phyloP scores from a whole-genome alignment of 257 asterid species.

The Fraxinus cuspidata region DNA sequence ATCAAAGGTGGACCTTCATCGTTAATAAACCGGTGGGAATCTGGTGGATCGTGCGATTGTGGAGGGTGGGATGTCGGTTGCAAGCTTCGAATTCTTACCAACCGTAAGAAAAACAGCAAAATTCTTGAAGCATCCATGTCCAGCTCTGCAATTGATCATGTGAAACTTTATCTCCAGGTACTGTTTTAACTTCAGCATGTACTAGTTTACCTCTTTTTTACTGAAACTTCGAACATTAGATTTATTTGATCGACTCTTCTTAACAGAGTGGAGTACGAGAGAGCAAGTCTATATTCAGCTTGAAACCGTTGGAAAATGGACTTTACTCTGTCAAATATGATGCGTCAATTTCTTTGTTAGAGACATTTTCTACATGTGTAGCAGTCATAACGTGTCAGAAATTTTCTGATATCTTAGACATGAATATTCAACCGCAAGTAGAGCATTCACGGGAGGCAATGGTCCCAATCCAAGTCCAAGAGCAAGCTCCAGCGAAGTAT shows the following conservation, averaged over 20 bases:
- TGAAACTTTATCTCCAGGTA: conserved; percentile 71
- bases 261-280: conserved; percentile 54
- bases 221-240: background rate
- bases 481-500: conserved; percentile 55
- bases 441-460: conserved; percentile 29
- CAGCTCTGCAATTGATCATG: conserved; percentile 35
- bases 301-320: conserved; percentile 62
- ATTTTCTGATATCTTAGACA: conserved; percentile 46
- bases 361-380: conserved; percentile 81
- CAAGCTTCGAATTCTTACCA: conserved; percentile 68
- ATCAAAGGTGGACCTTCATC: conserved; percentile 69
- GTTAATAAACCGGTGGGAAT: conserved; percentile 72
- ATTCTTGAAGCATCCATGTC: conserved; percentile 22
- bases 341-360: conserved; percentile 60
- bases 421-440: conserved; percentile 26
- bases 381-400: conserved; percentile 57
- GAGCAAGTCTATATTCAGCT: conserved; percentile 59
- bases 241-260: conserved; percentile 16
- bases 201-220: background rate
- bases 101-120: conserved; percentile 35
- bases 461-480: conserved; percentile 28
- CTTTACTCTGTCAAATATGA: conserved; percentile 61
- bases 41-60: conserved; percentile 89
- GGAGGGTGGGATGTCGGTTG: conserved; percentile 99
- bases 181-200: conserved; percentile 3